A percentile compares a stretch with the other conserved stretches of the same genome.
phyloP scores from a whole-genome alignment of 1,284 basidiomycete species.

The Cystobasidiaceae sp. region DNA sequence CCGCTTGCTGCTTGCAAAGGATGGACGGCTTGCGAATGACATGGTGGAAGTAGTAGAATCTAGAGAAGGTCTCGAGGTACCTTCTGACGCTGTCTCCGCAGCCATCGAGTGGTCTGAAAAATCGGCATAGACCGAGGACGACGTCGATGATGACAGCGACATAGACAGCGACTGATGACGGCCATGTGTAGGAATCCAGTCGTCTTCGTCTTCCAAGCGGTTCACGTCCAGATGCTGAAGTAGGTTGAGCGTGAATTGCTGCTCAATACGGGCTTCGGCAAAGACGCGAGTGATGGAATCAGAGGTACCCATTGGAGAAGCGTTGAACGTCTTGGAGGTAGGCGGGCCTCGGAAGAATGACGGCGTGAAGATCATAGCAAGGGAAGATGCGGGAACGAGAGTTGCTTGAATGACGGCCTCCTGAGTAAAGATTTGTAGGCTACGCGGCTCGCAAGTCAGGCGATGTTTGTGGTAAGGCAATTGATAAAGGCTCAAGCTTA shows the following conservation, averaged over 20 bases:
- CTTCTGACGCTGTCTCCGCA: not conserved
- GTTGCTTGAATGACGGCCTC: constrained; percentile 65
- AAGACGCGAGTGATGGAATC: constrained; percentile 27
- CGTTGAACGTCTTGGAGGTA: not conserved
- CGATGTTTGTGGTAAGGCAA: too few species aligned
- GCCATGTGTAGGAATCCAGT: constrained; percentile 24
- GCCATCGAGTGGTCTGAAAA: not conserved
- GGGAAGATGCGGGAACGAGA: constrained; percentile 65
- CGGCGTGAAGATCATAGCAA: constrained; percentile 41
- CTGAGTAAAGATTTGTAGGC: constrained; percentile 73
- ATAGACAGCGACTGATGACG: not conserved
- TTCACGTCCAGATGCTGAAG: constrained; percentile 61
- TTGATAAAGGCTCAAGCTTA: too few species aligned
- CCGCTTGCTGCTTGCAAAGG: constrained; percentile 8
- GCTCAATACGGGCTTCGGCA: constrained; percentile 62
- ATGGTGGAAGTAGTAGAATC: constrained; percentile 10
- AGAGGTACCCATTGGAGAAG: not conserved
- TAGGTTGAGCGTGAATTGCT: constrained; percentile 76
- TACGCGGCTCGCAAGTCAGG: not conserved
- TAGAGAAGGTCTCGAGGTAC: constrained; percentile 2
- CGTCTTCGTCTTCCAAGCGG: constrained; percentile 20
- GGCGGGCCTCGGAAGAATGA: constrained; percentile 15
- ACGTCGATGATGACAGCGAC: not conserved
- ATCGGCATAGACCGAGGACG: not conserved
- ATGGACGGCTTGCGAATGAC: not conserved